phyloP scores from a whole-genome alignment of 768 basidiomycete species.

The Russula foetens region DNA sequence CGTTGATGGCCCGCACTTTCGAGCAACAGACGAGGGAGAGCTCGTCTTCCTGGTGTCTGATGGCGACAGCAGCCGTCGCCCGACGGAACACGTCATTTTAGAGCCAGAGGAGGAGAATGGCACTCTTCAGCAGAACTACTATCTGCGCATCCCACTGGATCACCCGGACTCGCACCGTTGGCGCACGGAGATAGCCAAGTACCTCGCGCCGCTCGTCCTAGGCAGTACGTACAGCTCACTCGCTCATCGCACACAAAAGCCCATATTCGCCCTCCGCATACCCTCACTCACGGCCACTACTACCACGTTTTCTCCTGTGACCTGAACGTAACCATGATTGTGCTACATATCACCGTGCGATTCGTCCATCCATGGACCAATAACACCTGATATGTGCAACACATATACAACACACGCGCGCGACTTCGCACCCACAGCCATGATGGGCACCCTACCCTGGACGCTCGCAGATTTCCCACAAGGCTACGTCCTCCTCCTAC shows the following conservation, averaged over 20 bases:
- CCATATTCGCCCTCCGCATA: no score
- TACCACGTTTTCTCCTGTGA: not conserved
- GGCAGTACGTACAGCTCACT: not conserved
- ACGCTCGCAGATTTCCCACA: constrained; percentile 10
- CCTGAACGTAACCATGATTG: no score
- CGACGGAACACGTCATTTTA: not conserved
- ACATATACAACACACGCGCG: not conserved
- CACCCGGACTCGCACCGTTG: constrained; percentile 6
- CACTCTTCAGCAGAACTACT: constrained; percentile 1
- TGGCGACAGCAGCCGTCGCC: constrained; percentile 10
- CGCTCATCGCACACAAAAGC: no score
- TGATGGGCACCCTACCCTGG: constrained; percentile 8
- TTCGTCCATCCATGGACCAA: not conserved
- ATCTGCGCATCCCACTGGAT: constrained; percentile 2
- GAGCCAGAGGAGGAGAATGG: not conserved
- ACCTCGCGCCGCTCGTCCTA: constrained; percentile 11
- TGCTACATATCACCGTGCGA: no score
- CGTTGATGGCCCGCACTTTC: not conserved
- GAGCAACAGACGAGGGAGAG: not conserved
- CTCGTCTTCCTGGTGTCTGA: not conserved
- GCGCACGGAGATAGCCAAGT: constrained; percentile 12
- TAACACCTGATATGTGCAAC: not conserved
- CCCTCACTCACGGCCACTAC: not conserved
- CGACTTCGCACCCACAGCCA: not conserved
- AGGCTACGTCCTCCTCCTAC: constrained; percentile 8